These are phyloP conservation scores for Tolypocladium sp. DNA, from an alignment of 2,329 filamentous ascomycete genomes.

Conservation along the genomic window DNA sequence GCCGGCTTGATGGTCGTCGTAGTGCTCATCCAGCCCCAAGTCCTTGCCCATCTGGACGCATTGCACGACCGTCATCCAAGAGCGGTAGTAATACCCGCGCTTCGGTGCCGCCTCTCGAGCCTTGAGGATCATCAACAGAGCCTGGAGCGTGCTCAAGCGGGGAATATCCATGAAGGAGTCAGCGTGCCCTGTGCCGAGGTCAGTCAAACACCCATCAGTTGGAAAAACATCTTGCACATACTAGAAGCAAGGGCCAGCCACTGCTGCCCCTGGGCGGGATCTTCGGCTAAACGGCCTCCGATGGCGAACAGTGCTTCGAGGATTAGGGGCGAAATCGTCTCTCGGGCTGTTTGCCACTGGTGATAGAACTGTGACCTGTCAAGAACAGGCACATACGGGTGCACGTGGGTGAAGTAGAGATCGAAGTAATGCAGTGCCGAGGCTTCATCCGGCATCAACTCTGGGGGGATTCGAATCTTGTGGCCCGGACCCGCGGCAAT, in stretches of 20 bases:
- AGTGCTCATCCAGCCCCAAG: slow-evolving; percentile 80
- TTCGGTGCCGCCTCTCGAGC: slow-evolving; percentile 88
- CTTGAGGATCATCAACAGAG: slow-evolving; percentile 78
- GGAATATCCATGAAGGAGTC: slow-evolving; percentile 91
- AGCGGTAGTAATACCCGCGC: slow-evolving; percentile 90
- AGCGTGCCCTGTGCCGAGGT: slow-evolving; percentile 59
- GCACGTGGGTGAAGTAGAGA: slow-evolving; percentile 82
- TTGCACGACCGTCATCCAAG: slow-evolving; percentile 92
- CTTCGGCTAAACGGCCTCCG: slow-evolving; percentile 72
- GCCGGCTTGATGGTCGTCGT: slow-evolving; percentile 65
- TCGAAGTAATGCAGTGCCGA: slow-evolving; percentile 78
- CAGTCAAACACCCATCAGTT: neutral
- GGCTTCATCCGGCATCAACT: slow-evolving; percentile 85
- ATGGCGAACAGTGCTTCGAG: slow-evolving; percentile 89
- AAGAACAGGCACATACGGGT: slow-evolving; percentile 86
- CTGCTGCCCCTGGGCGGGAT: slow-evolving; percentile 75
- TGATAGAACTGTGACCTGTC: slow-evolving; percentile 76
- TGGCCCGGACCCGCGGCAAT: slow-evolving; percentile 60
- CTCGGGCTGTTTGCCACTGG: slow-evolving; percentile 76
- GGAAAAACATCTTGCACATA: slow-evolving; percentile 27
- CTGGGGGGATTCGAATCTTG: slow-evolving; percentile 80
- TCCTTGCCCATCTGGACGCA: slow-evolving; percentile 92
- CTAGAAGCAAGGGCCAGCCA: slow-evolving; percentile 87
- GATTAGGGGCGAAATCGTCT: slow-evolving; percentile 80
- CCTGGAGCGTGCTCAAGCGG: slow-evolving; percentile 83